Conservation (phyloP, 2,329 filamentous ascomycete species). For the Aspergillus ibericus region DNA sequence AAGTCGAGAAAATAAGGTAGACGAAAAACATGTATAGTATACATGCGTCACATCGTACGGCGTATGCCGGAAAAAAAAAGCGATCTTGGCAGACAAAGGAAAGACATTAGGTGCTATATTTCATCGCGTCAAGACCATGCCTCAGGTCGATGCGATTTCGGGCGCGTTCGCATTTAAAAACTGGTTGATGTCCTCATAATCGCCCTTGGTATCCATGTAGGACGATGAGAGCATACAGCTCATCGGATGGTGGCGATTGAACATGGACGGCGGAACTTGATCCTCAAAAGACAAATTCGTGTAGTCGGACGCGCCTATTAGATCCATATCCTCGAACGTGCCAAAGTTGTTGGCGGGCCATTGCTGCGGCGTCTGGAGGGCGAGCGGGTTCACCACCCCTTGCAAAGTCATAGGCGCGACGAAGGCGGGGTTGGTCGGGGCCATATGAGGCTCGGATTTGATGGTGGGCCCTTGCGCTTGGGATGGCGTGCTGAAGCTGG, state of each 20-base stretch:
- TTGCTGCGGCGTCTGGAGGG: constrained; percentile 33
- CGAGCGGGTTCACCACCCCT: constrained; percentile 39
- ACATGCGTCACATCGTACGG: constrained; percentile 37
- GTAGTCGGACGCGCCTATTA: constrained; percentile 34
- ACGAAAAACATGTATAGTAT: constrained; percentile 31
- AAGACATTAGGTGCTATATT: constrained; percentile 2
- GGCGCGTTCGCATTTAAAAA: constrained; percentile 41
- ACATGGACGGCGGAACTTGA: constrained; percentile 35
- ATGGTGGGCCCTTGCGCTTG: constrained; percentile 27
- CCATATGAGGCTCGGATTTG: constrained; percentile 29
- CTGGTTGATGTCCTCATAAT: constrained; percentile 43
- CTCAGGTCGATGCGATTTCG: constrained; percentile 39
- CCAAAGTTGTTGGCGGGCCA: constrained; percentile 29
- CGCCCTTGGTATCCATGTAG: constrained; percentile 32
- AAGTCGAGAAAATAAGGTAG: constrained; percentile 12
- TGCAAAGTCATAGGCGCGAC: constrained; percentile 30
- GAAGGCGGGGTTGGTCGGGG: constrained; percentile 24
- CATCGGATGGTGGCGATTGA: constrained; percentile 36
- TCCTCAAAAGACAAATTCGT: constrained; percentile 36
- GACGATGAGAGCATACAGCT: constrained; percentile 33
- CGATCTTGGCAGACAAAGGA: not conserved
- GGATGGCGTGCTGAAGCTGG: constrained; percentile 39
- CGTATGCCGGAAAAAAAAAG: constrained; percentile 21
- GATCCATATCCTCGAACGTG: constrained; percentile 35
- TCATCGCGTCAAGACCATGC: not conserved